Conservation (phyloP, 2,329 filamentous ascomycete species). For the Colletotrichum ledebouriae region DNA sequence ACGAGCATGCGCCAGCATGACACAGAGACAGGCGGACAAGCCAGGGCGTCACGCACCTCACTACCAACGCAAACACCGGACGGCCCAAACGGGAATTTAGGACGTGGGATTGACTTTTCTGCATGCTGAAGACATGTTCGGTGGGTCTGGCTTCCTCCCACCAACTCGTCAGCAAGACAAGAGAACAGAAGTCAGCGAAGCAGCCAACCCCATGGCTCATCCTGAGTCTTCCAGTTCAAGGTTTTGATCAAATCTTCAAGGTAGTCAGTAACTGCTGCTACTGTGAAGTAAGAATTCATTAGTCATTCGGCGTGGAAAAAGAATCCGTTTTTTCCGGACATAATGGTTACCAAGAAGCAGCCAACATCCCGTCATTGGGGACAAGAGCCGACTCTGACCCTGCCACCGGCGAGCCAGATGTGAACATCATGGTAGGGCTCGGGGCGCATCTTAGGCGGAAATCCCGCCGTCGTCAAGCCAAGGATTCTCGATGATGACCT, state of each 20-base stretch:
- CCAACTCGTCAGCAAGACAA: background rate
- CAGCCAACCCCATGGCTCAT: background rate
- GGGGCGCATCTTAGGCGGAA: background rate
- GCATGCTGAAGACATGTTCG: background rate
- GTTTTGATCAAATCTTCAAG: too few relatives aligned
- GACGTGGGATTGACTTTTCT: slow-evolving; percentile 2
- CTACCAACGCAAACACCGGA: slow-evolving; percentile 7
- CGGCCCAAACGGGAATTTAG: slow-evolving; percentile 7
- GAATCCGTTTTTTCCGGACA: too few relatives aligned
- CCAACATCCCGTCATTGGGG: slow-evolving; percentile 19
- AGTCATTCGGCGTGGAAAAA: too few relatives aligned
- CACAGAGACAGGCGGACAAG: background rate
- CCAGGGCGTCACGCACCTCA: background rate
- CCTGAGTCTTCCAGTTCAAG: too few relatives aligned
- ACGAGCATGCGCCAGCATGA: slow-evolving; percentile 2
- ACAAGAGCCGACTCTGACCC: slow-evolving; percentile 8
- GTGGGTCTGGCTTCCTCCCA: background rate
- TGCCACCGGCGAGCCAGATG: slow-evolving; percentile 5
- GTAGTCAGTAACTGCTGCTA: too few relatives aligned
- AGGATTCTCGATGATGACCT: background rate
- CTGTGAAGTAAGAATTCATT: too few relatives aligned
- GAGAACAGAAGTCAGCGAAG: background rate
- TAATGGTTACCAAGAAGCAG: background rate
- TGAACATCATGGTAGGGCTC: background rate
- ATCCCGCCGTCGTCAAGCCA: background rate